Evolutionary conservation across 176 grass and related monocot species (phyloP), one percentile per base, ranked within the genome.

Genomic region (Panicum miliaceum): DNA sequence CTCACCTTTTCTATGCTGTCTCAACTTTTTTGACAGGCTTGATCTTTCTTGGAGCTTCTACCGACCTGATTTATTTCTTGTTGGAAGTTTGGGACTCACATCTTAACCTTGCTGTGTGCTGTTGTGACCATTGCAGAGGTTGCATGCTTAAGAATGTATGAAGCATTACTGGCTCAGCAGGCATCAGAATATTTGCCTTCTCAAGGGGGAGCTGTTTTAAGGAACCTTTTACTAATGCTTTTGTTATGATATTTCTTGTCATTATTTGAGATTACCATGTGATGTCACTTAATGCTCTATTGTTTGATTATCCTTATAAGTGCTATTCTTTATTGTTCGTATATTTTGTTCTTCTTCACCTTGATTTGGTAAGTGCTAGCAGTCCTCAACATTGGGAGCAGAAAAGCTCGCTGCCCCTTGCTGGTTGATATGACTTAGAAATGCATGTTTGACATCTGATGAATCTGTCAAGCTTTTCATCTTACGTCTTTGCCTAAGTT

Each of bases 71-170:
- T 92, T 92, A 87, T 92, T 94, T 92, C 82, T 87, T 92, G 79
- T 94, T 92, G 88, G 88, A 94, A 90, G 90, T 92, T 94, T 92
- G 82, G 93, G 83, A 84, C 93, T 94, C 93, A 95, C 88, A 90
- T 88, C 88, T 94, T 93, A 90, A 94, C 79, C 88, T 94, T 94
- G 90, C 82, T 92, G 80, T 92, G 83, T 90, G 87, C 68, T 90
- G 70, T 94, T 88, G 75, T 94, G 90, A 94, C 85, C 83, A 92
- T 94, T 92, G 93, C 93, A 94, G 90, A 94, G 85, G 89, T 79
- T 88, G 74, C 87, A 81, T 89, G 82, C 64, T 86, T 56, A 82
- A 77, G 70, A 73, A 88, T 68, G 71, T 32, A 73, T 81, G 61
- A 83, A 81, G 45, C 72, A 40, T 84, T 74, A 75, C 66, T 18